Conservation (phyloP, 805 yeast species). For the Candida namnaoensis region DNA sequence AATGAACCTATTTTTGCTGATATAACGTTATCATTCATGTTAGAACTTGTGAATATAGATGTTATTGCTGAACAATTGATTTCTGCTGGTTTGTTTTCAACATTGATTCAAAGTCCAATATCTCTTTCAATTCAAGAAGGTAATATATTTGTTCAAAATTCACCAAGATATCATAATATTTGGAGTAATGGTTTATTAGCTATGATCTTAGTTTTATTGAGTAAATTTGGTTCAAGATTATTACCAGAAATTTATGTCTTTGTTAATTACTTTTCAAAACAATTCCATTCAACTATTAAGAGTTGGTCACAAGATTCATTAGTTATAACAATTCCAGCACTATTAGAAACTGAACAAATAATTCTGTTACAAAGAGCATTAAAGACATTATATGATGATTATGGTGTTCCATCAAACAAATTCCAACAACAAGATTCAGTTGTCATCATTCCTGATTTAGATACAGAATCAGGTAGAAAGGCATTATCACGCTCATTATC, state of each 20-base stretch:
- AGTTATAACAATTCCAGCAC: conserved; percentile 34
- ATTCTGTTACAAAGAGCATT: conserved; percentile 55
- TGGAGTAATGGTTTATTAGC: conserved; percentile 85
- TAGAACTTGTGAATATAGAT: conserved; percentile 56
- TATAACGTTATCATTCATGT: conserved; percentile 55
- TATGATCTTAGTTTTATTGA: conserved; percentile 48
- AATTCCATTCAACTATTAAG: conserved; percentile 51
- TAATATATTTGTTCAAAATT: conserved; percentile 37
- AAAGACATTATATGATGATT: conserved; percentile 41
- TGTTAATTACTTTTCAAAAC: conserved; percentile 53
- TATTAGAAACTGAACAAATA: conserved; percentile 64
- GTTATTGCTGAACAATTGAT: conserved; percentile 61
- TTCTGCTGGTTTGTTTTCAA: conserved; percentile 54
- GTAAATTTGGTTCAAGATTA: conserved; percentile 54
- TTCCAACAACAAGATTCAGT: conserved; percentile 10
- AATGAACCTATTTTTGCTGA: conserved; percentile 69
- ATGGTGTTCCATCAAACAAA: conserved; percentile 25
- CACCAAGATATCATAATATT: conserved; percentile 57
- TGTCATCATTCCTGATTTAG: conserved; percentile 49
- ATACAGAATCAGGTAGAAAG: conserved; percentile 47
- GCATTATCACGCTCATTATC: conserved; percentile 53
- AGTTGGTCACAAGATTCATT: conserved; percentile 62
- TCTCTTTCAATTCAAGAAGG: conserved; percentile 64
- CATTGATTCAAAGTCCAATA: conserved; percentile 66
- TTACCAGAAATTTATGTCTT: conserved; percentile 61